These are phyloP conservation scores for Puccinellia tenuiflora DNA, from an alignment of 176 grass and related monocot genomes.

Conservation along the genomic window DNA sequence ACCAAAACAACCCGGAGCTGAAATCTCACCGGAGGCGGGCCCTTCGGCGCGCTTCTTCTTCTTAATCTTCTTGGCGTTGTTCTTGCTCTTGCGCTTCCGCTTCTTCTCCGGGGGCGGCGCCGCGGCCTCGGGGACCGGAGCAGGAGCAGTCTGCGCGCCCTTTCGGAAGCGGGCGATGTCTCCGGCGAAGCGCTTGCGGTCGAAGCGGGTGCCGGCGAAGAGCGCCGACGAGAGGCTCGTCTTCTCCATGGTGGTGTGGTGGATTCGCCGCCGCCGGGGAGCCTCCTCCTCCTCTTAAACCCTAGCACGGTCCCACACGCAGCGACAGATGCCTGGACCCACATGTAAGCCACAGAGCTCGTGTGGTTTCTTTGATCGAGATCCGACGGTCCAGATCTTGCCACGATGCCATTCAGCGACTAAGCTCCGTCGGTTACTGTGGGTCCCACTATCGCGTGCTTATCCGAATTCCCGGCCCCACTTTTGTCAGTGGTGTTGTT, in stretches of 20 bases:
- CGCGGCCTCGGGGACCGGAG: not conserved
- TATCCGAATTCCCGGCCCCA: not conserved
- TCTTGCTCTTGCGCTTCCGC: conserved; percentile 51
- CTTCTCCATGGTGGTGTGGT: conserved; percentile 31
- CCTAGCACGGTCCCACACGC: conserved; percentile 30
- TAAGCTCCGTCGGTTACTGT: not conserved
- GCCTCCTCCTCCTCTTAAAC: conserved; percentile 19
- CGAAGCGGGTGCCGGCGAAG: conserved; percentile 66
- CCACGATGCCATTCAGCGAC: not conserved
- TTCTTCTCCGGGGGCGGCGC: conserved; percentile 46
- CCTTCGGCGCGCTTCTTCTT: conserved; percentile 38
- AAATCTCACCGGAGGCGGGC: conserved; percentile 14
- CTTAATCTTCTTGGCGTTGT: conserved; percentile 34
- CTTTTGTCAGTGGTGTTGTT: not conserved
- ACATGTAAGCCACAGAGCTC: not conserved
- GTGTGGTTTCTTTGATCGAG: not conserved
- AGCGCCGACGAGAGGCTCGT: conserved; percentile 54
- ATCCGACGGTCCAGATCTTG: not conserved
- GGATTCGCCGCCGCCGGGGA: conserved; percentile 15
- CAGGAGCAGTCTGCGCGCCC: not conserved
- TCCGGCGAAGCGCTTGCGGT: conserved; percentile 64
- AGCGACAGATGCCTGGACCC: not conserved
- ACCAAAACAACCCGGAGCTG: not conserved
- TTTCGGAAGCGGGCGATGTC: conserved; percentile 60
- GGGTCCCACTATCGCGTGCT: not conserved